These are phyloP conservation scores for Spencermartinsiella europaea DNA, from an alignment of 805 yeast genomes.

Conservation along the genomic window DNA sequence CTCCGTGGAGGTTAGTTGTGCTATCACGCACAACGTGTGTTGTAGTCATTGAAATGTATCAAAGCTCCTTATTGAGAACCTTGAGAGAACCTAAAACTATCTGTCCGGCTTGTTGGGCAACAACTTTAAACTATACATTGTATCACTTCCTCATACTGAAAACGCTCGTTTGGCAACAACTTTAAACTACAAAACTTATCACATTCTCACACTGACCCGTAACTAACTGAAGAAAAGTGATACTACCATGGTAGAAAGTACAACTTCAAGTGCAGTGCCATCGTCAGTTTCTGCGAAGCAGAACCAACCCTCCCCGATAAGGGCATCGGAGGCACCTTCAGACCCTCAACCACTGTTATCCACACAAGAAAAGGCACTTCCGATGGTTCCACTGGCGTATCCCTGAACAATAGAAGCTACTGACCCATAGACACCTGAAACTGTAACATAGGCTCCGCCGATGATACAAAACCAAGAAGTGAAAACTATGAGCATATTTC, in stretches of 20 bases:
- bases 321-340: too few relatives aligned
- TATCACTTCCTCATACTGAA: background rate
- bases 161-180: too few relatives aligned
- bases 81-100: background rate
- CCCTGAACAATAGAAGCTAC: constrained; percentile 3
- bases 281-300: too few relatives aligned
- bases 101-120: background rate
- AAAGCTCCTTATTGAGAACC: background rate
- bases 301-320: too few relatives aligned
- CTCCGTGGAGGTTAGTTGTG: too few relatives aligned
- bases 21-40: too few relatives aligned
- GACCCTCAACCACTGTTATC: background rate
- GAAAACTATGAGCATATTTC: background rate
- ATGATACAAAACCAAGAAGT: constrained; percentile 3
- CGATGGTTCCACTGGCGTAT: background rate
- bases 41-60: background rate
- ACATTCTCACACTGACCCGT: too few relatives aligned
- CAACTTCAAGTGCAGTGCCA: too few relatives aligned
- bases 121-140: background rate
- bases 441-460: constrained; percentile 4
- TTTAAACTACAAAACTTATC: too few relatives aligned
- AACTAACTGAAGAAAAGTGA: too few relatives aligned
- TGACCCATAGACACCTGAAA: constrained; percentile 6
- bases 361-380: constrained; percentile 5
- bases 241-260: too few relatives aligned